A percentile compares a stretch with the other conserved stretches of the same genome.
phyloP scores from a whole-genome alignment of 176 grass and related monocot genomes.

The Areca catechu region DNA sequence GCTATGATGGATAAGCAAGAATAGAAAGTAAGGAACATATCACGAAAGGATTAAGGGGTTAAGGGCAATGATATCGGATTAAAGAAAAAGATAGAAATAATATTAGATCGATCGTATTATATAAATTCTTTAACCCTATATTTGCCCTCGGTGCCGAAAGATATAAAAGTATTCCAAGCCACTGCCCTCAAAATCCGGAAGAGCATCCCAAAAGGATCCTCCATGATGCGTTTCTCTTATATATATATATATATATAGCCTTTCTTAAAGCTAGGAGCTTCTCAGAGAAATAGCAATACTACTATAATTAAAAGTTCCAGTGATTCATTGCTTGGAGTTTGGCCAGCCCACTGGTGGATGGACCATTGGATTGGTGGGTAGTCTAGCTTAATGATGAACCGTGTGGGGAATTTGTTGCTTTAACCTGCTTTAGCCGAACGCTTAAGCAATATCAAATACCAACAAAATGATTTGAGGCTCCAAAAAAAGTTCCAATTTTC shows the following conservation, averaged over 20 bases:
- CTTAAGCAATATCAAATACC: no score
- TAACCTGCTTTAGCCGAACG: no score
- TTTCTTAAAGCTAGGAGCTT: not conserved
- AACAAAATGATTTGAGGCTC: no score
- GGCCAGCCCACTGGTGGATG: not conserved
- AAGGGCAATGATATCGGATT: conserved; percentile 31
- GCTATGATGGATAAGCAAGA: not conserved
- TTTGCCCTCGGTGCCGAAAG: conserved; percentile 54
- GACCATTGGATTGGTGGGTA: no score
- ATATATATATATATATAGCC: not conserved
- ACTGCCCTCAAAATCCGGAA: conserved; percentile 39
- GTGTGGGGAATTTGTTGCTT: no score
- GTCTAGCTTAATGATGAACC: no score
- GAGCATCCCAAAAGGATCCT: conserved; percentile 22
- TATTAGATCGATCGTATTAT: conserved; percentile 13
- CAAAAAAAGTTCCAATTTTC: no score
- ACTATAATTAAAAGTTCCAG: not conserved
- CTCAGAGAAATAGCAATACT: not conserved
- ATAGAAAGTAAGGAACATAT: conserved; percentile 38
- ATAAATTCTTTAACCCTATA: conserved; percentile 26
- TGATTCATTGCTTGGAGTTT: not conserved
- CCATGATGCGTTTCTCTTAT: not conserved
- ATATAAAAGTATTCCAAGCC: conserved; percentile 30
- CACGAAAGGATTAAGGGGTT: conserved; percentile 35
- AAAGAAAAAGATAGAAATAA: conserved; percentile 18